phyloP scores from a whole-genome alignment of 2,329 filamentous ascomycete species.

The Aspergillus sp. region DNA sequence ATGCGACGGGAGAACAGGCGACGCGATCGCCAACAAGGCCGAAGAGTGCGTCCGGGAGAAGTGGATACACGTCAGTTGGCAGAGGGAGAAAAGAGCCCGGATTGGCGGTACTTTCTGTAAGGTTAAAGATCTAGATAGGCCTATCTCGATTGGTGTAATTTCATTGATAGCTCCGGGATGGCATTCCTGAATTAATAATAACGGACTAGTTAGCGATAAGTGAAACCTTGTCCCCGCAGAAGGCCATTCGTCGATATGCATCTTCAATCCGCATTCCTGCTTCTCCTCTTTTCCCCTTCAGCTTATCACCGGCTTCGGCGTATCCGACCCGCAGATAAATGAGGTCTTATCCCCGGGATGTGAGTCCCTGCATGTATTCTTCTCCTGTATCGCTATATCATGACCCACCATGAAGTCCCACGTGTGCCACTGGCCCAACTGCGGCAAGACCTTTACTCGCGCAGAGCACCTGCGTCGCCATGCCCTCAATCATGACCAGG shows the following conservation, averaged over 20 bases:
- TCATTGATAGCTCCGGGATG: neutral
- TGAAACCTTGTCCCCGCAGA: slow-evolving; percentile 7
- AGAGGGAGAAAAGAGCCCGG: slow-evolving; percentile 41
- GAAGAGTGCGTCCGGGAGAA: slow-evolving; percentile 38
- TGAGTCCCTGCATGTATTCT: no score
- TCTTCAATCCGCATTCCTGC: no score
- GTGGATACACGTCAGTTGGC: slow-evolving; percentile 43
- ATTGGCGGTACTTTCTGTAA: slow-evolving; percentile 36
- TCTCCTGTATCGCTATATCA: neutral
- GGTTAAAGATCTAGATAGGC: neutral
- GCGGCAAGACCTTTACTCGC: slow-evolving; percentile 57
- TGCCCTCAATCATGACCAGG: slow-evolving; percentile 57
- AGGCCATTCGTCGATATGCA: neutral
- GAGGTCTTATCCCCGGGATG: neutral
- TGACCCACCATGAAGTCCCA: slow-evolving; percentile 13
- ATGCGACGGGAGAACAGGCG: slow-evolving; percentile 50
- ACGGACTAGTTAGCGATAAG: neutral
- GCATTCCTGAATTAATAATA: neutral
- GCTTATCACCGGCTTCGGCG: slow-evolving; percentile 3
- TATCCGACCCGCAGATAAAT: neutral
- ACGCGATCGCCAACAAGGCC: slow-evolving; percentile 42
- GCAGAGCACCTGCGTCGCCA: slow-evolving; percentile 62
- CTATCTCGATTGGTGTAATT: neutral
- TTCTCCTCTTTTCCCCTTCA: neutral
- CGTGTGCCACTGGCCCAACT: slow-evolving; percentile 49